These are phyloP conservation scores for Stagonosporopsis cucurbitacearum DNA, from an alignment of 2,329 filamentous ascomycete species.

Conservation along the genomic window DNA sequence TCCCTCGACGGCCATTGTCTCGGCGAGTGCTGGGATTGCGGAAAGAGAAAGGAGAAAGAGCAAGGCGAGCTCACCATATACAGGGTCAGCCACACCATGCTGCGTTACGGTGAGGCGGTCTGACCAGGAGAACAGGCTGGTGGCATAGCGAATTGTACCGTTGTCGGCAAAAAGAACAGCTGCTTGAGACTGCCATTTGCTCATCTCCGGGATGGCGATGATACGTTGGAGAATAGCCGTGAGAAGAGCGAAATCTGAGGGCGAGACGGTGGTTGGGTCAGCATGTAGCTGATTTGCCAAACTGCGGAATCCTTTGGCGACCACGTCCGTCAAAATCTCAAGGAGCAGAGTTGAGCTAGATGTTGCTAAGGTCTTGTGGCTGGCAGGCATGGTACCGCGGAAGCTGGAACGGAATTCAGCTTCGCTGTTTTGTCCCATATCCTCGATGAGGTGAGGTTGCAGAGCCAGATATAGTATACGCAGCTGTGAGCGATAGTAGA, in stretches of 20 bases:
- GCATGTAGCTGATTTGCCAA: conserved; percentile 85
- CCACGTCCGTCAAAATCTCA: conserved; percentile 78
- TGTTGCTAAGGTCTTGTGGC: conserved; percentile 52
- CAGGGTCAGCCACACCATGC: conserved; percentile 72
- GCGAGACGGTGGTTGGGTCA: conserved; percentile 66
- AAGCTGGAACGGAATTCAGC: conserved; percentile 44
- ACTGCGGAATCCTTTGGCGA: conserved; percentile 81
- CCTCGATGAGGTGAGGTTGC: conserved; percentile 62
- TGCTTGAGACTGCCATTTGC: conserved; percentile 62
- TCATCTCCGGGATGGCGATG: conserved; percentile 77
- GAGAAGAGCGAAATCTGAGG: conserved; percentile 84
- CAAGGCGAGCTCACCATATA: conserved; percentile 92
- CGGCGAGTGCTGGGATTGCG: conserved; percentile 78
- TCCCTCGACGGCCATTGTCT: conserved; percentile 87
- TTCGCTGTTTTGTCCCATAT: conserved; percentile 39
- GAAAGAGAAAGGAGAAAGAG: conserved; percentile 89
- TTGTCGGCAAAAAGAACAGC: conserved; percentile 61
- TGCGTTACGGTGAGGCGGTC: conserved; percentile 72
- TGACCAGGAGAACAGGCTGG: conserved; percentile 91
- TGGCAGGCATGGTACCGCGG: conserved; percentile 41
- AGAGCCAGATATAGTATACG: conserved; percentile 85
- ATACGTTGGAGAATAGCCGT: conserved; percentile 88
- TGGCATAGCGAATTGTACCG: conserved; percentile 78
- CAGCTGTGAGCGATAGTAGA: conserved; percentile 83
- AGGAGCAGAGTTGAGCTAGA: conserved; percentile 60